Evolutionary conservation across 352 stramenopile genomes (phyloP).

Genomic region (Globisporangium alternatum): DNA sequence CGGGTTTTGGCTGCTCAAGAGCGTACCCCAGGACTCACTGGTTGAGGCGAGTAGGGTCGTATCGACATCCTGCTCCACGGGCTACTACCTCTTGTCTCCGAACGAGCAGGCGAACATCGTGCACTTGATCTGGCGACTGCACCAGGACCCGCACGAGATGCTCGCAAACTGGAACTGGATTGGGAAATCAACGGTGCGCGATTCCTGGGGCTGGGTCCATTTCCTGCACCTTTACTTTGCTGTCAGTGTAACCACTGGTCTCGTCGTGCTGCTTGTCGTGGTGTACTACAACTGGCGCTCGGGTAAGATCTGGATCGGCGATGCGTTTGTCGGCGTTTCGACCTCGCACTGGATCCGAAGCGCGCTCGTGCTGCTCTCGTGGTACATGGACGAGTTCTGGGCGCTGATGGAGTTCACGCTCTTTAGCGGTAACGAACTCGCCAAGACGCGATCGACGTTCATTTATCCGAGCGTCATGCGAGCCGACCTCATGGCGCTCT

Average conservation of each 20-base stretch:
- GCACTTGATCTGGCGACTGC: background rate
- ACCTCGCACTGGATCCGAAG: background rate
- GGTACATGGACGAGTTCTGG: background rate
- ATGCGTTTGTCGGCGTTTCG: background rate
- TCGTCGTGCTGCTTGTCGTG: background rate
- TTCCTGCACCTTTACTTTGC: background rate
- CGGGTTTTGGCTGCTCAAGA: conserved; percentile 24
- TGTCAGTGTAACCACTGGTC: background rate
- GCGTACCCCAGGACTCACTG: conserved; percentile 16
- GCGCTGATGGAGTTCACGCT: background rate
- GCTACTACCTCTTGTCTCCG: background rate
- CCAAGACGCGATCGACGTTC: background rate
- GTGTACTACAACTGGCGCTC: background rate
- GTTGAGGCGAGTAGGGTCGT: background rate
- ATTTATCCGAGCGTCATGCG: conserved; percentile 9
- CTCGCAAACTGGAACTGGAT: background rate
- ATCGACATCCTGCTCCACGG: background rate
- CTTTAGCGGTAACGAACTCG: background rate
- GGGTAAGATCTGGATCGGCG: conserved; percentile 2
- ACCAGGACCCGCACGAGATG: background rate
- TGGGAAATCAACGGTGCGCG: background rate
- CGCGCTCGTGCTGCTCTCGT: conserved; percentile 19
- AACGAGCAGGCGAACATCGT: background rate
- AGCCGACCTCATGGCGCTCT: conserved; percentile 11
- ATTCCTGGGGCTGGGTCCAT: background rate